Percentiles rank a stretch among this genome's conserved stretches.
Conservation (phyloP, 495 filamentous ascomycete genomes). For the Trichoderma virens region DNA sequence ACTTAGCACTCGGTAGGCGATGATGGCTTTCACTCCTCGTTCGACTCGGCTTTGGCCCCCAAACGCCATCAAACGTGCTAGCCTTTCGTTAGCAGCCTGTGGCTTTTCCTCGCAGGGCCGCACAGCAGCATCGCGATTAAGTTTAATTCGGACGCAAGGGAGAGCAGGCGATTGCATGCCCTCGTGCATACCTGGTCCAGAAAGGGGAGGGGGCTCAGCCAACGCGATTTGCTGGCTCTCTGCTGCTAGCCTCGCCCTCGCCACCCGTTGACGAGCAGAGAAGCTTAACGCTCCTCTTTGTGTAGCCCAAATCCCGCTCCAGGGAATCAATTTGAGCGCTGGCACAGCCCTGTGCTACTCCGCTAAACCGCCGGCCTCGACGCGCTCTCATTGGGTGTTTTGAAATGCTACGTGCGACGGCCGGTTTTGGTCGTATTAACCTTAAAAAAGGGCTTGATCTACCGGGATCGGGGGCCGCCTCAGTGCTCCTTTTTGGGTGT, state of each 20-base stretch:
- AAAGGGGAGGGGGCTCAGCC: background rate
- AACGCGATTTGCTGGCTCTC: too few species aligned
- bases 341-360: conserved; percentile 4
- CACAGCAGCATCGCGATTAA: conserved; percentile 5
- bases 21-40: too few species aligned
- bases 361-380: background rate
- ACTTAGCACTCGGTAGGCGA: too few species aligned
- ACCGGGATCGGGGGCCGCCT: background rate
- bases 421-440: background rate
- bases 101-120: conserved; percentile 4
- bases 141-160: conserved; percentile 2
- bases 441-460: conserved; percentile 4
- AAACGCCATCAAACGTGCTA: too few species aligned
- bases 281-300: too few species aligned
- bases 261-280: too few species aligned
- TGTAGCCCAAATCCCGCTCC: background rate
- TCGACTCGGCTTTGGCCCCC: too few species aligned
- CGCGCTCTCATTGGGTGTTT: background rate
- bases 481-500: background rate
- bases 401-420: background rate
- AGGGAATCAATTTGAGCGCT: background rate
- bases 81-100: background rate
- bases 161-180: background rate
- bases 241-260: too few species aligned
- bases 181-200: background rate